phyloP scores from a whole-genome alignment of 768 basidiomycete species.

The Cubamyces sp. region DNA sequence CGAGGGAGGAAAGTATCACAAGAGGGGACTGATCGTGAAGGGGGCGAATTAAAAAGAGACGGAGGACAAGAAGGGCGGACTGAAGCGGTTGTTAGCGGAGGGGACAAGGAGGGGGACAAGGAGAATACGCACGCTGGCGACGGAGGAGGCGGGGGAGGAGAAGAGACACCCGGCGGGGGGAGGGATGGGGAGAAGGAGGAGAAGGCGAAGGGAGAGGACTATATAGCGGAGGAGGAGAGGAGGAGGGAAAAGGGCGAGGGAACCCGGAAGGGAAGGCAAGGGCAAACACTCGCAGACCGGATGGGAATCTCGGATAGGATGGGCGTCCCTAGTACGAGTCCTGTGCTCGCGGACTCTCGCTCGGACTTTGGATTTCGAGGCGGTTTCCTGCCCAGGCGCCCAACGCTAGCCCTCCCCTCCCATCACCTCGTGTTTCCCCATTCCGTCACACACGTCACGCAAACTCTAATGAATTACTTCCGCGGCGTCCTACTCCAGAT shows the following conservation, averaged over 20 bases:
- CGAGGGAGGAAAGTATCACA: constrained; percentile 25
- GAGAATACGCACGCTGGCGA: constrained; percentile 21
- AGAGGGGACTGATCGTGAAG: constrained; percentile 30
- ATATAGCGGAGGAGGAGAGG: constrained; percentile 27
- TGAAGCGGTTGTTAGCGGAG: constrained; percentile 22
- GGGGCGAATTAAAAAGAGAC: constrained; percentile 22
- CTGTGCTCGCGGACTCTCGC: background rate
- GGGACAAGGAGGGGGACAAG: constrained; percentile 28
- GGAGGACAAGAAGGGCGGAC: constrained; percentile 12
- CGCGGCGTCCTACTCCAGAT: constrained; percentile 18
- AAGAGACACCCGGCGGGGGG: constrained; percentile 24
- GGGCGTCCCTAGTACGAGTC: no score
- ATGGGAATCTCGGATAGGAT: no score
- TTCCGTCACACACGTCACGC: constrained; percentile 17
- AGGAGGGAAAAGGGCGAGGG: background rate
- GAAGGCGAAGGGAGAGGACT: constrained; percentile 27
- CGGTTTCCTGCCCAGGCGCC: background rate
- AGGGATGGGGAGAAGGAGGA: constrained; percentile 25
- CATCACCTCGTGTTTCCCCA: constrained; percentile 22
- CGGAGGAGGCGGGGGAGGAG: constrained; percentile 9
- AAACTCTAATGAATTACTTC: constrained; percentile 27
- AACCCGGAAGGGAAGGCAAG: background rate
- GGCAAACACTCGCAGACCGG: background rate
- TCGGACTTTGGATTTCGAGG: background rate
- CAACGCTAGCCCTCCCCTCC: constrained; percentile 6